Percentiles rank a stretch among this genome's conserved stretches.
Evolutionary conservation across 495 filamentous ascomycete genomes (phyloP).

Genomic region (Entonaema liquescens): DNA sequence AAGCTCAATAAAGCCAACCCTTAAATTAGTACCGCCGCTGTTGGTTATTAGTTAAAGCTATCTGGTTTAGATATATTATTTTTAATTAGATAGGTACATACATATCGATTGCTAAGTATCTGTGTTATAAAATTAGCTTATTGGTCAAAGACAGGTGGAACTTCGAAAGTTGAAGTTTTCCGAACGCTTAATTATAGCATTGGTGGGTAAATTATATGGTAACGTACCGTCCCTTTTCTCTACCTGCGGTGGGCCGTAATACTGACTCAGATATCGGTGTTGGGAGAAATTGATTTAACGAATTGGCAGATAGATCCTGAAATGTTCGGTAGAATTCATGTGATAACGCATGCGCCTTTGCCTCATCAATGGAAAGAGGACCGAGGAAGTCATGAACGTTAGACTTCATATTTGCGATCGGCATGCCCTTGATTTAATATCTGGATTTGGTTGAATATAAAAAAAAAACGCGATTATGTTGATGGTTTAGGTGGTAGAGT

Average conservation of each 20-base stretch:
- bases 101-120: constrained; percentile 81
- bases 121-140: constrained; percentile 45
- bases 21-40: constrained; percentile 78
- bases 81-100: constrained; percentile 40
- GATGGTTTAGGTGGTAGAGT: background rate
- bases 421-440: background rate
- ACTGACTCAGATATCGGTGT: constrained; percentile 76
- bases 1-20: constrained; percentile 80
- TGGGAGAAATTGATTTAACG: constrained; percentile 76
- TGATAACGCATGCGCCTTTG: constrained; percentile 66
- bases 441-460: background rate
- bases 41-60: constrained; percentile 15
- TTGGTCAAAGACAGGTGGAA: background rate
- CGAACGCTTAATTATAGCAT: constrained; percentile 9
- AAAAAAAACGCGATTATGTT: background rate
- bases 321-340: constrained; percentile 69
- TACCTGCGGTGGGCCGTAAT: constrained; percentile 64
- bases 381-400: constrained; percentile 54
- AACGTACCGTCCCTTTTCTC: constrained; percentile 67
- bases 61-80: background rate
- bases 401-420: constrained; percentile 35
- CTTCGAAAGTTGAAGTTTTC: background rate
- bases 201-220: constrained; percentile 15
- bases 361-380: constrained; percentile 54
- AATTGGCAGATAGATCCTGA: constrained; percentile 68